Evolutionary conservation across 176 grass and related monocot species (phyloP), one percentile per base, ranked within the genome.

Genomic region (Phragmites australis): DNA sequence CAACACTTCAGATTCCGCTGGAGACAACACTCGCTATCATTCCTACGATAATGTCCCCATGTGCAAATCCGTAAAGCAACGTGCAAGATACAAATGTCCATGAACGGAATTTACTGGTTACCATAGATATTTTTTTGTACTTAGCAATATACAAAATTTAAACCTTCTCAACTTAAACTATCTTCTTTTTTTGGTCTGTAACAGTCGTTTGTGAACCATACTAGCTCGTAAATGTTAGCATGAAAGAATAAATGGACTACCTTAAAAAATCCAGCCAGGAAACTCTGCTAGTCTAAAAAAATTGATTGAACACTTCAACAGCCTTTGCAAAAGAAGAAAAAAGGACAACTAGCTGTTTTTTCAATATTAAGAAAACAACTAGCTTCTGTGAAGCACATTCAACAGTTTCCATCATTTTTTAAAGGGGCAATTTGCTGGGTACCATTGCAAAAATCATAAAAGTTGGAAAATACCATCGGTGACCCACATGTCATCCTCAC

Each of bases 11-110:
- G 67, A 72, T 45, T 54, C 47, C 13, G 18, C 18, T 49, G 9
- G 43, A 87, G 63, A 52, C 6, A 32, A 32, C 72, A 55, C 19
- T 14, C 6, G 7, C 62, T 62, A 62, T 21, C 25, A 54, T 34
- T 77, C 46, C 19, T 62, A 70, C 70, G 23, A 68, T 69, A 68
- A 59, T 60, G 71, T 44, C 41, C 62, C 22, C n/a, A 31, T 27
- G 32, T 21, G 70, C 52, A 70, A 63, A 49, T 51, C 8, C 18
- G 26, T 18, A 63, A 30, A 61, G 44, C 9, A 4, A 14, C 30
- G 19, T 55, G 13, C 29, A 31, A 9, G 5, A 48, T 60, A 79
- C 21, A 41, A 15, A 41, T 51, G 22, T 43, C 49, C 6, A 75
- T 30, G 25, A 31, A 8, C 11, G 2, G 16, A 27, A 79, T 51